Conservation (phyloP, 1,139 yeast genomes). For the Lodderomyces oxycetoniae region DNA sequence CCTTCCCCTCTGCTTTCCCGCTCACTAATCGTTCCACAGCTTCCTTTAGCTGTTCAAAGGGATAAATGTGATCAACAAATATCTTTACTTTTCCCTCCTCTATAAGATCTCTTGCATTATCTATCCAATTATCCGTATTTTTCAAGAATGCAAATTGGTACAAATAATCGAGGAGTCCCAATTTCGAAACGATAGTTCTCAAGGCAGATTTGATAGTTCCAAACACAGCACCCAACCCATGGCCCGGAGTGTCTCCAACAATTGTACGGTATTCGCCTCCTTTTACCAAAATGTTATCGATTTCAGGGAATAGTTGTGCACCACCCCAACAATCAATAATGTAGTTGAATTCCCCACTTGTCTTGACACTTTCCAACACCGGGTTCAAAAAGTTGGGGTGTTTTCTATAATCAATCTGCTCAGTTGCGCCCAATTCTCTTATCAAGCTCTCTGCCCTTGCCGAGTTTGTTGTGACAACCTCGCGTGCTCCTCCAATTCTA, state of each 20-base stretch:
- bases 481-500: constrained; percentile 41
- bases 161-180: constrained; percentile 14
- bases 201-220: constrained; percentile 1
- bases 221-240: constrained; percentile 6
- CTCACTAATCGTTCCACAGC: constrained; percentile 47
- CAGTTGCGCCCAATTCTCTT: constrained; percentile 47
- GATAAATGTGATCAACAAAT: constrained; percentile 49
- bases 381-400: constrained; percentile 19
- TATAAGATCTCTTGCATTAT: constrained; percentile 23
- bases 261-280: constrained; percentile 46
- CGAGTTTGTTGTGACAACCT: constrained; percentile 42
- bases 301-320: constrained; percentile 19
- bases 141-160: constrained; percentile 11
- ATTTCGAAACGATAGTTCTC: constrained; percentile 6
- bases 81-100: constrained; percentile 39
- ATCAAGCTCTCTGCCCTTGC: constrained; percentile 34
- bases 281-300: constrained; percentile 27
- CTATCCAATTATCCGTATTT: constrained; percentile 5
- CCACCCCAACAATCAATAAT: constrained; percentile 31
- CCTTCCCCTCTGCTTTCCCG: constrained; percentile 59
- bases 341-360: constrained; percentile 25
- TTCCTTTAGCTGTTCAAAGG: constrained; percentile 43
- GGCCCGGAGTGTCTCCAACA: constrained; percentile 31
- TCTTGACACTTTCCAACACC: constrained; percentile 23
- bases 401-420: constrained; percentile 46